Conservation (phyloP, 176 grass and related monocot species). For the Musa itinerans region DNA sequence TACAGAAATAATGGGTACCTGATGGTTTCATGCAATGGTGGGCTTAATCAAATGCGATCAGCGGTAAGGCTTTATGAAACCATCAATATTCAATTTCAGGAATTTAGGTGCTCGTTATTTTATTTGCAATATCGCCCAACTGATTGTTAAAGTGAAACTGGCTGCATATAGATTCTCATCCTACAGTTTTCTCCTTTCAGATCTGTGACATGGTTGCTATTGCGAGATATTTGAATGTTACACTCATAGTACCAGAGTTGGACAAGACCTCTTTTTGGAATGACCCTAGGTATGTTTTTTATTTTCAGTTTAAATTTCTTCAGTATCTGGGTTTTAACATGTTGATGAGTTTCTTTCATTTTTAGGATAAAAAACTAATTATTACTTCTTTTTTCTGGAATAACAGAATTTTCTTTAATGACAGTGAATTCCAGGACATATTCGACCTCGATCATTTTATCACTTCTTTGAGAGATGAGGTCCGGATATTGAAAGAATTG, state of each 20-base stretch:
- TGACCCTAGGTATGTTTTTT: conserved; percentile 61
- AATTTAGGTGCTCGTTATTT: neutral
- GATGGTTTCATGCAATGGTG: conserved; percentile 84
- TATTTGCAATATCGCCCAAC: no score
- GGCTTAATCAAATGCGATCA: conserved; percentile 44
- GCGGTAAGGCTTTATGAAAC: conserved; percentile 43
- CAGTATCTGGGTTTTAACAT: neutral
- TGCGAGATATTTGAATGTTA: conserved; percentile 84
- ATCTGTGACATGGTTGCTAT: conserved; percentile 97
- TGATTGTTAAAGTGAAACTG: no score
- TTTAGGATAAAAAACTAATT: neutral
- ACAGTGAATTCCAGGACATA: conserved; percentile 90
- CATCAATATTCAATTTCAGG: conserved; percentile 1
- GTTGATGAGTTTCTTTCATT: neutral
- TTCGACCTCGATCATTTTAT: conserved; percentile 96
- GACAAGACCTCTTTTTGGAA: conserved; percentile 95
- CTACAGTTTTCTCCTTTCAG: conserved; percentile 25
- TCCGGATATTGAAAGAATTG: conserved; percentile 72
- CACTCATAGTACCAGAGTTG: conserved; percentile 80
- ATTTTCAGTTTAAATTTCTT: neutral
- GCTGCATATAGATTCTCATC: neutral
- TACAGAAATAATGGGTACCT: conserved; percentile 96
- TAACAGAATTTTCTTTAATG: conserved; percentile 13
- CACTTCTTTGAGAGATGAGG: conserved; percentile 71
- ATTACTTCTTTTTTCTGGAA: neutral